Evolutionary conservation across 495 filamentous ascomycete species (phyloP).

Genomic region (Neurospora discreta): DNA sequence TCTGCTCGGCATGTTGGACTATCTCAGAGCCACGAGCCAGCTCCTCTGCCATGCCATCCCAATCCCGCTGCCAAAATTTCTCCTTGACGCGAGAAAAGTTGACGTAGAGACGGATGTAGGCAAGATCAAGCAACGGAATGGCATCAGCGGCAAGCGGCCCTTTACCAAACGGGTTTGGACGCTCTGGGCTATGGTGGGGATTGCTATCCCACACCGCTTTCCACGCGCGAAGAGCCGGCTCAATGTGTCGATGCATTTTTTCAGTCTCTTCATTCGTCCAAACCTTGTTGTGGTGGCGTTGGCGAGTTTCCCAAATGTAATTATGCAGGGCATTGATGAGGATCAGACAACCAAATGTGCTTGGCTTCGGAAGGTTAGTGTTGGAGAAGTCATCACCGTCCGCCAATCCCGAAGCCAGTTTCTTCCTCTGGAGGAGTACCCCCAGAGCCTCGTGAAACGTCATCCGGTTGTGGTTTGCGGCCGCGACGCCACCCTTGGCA

Average conservation of each 20-base stretch:
- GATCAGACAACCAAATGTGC: constrained; percentile 87
- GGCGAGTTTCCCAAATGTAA: constrained; percentile 96
- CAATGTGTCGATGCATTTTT: constrained; percentile 92
- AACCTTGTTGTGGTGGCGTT: constrained; percentile 76
- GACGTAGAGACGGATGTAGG: constrained; percentile 88
- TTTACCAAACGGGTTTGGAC: constrained; percentile 80
- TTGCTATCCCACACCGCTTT: constrained; percentile 88
- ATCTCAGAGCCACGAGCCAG: constrained; percentile 66
- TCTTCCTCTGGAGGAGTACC: constrained; percentile 56
- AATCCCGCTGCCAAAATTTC: constrained; percentile 89
- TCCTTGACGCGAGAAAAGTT: constrained; percentile 88
- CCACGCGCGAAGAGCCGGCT: constrained; percentile 90
- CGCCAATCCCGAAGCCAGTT: constrained; percentile 19
- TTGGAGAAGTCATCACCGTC: constrained; percentile 41
- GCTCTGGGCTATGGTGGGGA: constrained; percentile 74
- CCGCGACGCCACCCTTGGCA: constrained; percentile 56
- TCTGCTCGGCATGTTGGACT: constrained; percentile 60
- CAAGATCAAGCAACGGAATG: constrained; percentile 88
- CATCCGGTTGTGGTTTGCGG: constrained; percentile 53
- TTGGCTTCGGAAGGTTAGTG: constrained; percentile 60
- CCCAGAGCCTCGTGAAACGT: constrained; percentile 70
- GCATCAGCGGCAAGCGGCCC: constrained; percentile 87
- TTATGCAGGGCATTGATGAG: constrained; percentile 95
- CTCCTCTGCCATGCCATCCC: constrained; percentile 86
- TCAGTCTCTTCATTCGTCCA: constrained; percentile 92